Evolutionary conservation across 768 basidiomycete species (phyloP).

Genomic region (Kwoniella heveanensis): DNA sequence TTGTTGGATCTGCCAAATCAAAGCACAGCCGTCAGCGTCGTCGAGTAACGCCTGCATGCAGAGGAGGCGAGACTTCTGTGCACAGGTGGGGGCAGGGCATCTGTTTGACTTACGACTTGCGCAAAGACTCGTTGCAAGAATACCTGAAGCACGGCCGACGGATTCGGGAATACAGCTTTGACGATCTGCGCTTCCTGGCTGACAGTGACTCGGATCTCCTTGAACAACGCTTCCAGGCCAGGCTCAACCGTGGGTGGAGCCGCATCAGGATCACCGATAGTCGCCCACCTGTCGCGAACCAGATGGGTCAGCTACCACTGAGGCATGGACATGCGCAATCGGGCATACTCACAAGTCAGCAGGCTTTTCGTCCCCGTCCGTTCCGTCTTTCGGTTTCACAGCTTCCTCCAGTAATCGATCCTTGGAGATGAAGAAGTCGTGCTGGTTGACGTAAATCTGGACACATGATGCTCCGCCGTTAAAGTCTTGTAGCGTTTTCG

Average conservation of each 20-base stretch:
- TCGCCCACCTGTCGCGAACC: slow-evolving; percentile 67
- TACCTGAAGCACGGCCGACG: slow-evolving; percentile 94
- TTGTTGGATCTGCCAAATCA: slow-evolving; percentile 96
- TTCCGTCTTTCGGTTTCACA: slow-evolving; percentile 45
- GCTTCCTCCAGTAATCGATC: slow-evolving; percentile 70
- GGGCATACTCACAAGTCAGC: slow-evolving; percentile 31
- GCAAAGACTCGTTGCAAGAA: slow-evolving; percentile 97
- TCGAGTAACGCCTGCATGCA: too few species aligned
- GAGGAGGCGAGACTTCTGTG: too few species aligned
- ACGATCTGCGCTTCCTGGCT: slow-evolving; percentile 97
- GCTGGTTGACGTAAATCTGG: slow-evolving; percentile 98
- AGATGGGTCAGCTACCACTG: background rate
- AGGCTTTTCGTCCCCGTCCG: slow-evolving; percentile 14
- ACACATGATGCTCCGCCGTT: slow-evolving; percentile 96
- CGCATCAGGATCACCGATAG: slow-evolving; percentile 75
- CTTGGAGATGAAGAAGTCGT: slow-evolving; percentile 91
- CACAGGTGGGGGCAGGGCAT: too few species aligned
- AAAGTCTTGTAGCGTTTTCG: slow-evolving; percentile 93
- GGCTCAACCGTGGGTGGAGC: slow-evolving; percentile 75
- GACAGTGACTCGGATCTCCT: slow-evolving; percentile 85
- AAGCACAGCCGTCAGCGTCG: too few species aligned
- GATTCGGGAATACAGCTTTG: slow-evolving; percentile 97
- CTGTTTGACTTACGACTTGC: slow-evolving; percentile 78
- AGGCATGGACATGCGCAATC: too few species aligned
- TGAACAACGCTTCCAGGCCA: slow-evolving; percentile 75